phyloP scores from a whole-genome alignment of 768 basidiomycete species.

The Tremella yokohamensis region DNA sequence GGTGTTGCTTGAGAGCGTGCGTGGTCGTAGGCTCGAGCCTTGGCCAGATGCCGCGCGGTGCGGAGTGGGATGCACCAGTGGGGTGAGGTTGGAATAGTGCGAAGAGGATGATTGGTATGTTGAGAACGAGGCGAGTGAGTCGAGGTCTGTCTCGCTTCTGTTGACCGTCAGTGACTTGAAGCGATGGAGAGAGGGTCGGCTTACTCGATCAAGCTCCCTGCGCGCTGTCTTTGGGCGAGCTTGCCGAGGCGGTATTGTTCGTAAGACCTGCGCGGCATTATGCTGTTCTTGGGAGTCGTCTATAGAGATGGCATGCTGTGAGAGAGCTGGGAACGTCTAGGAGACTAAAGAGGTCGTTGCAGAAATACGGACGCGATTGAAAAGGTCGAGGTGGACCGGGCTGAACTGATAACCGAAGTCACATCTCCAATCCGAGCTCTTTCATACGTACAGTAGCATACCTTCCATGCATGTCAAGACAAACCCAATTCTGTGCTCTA shows the following conservation, averaged over 20 bases:
- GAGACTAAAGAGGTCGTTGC: too few relatives aligned
- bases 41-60: neutral
- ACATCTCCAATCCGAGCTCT: too few relatives aligned
- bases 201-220: constrained; percentile 15
- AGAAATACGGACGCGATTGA: too few relatives aligned
- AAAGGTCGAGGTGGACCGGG: too few relatives aligned
- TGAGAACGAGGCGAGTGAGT: constrained; percentile 18
- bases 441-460: too few relatives aligned
- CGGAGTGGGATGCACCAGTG: neutral
- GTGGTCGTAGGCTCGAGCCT: neutral
- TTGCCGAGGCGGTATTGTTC: constrained; percentile 4
- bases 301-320: too few relatives aligned
- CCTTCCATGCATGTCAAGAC: too few relatives aligned
- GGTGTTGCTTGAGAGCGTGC: neutral
- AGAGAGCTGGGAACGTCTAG: too few relatives aligned
- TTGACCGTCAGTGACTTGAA: neutral
- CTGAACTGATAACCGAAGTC: too few relatives aligned
- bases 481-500: too few relatives aligned
- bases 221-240: neutral
- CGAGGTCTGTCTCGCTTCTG: constrained; percentile 26
- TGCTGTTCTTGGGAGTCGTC: neutral
- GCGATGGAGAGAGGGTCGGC: neutral
- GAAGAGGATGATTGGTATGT: constrained; percentile 15
- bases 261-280: constrained; percentile 7
- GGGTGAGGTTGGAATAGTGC: constrained; percentile 8